Evolutionary conservation across 2,329 filamentous ascomycete species (phyloP).

Genomic region (Atkinsonella texensis): DNA sequence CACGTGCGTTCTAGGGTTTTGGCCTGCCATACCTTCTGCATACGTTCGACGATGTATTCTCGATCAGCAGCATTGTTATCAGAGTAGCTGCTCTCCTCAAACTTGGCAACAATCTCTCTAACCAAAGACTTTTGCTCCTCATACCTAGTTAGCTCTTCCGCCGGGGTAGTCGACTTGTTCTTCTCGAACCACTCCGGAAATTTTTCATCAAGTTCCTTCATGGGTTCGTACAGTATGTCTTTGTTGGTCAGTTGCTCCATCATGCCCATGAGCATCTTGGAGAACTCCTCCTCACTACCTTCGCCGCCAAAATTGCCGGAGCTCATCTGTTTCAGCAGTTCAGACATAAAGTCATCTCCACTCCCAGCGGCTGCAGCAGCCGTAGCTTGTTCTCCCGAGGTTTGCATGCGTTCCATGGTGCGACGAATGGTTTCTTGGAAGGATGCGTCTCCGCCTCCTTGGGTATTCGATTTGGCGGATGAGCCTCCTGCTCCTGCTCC

Average conservation of each 20-base stretch:
- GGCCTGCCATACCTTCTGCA: conserved; percentile 72
- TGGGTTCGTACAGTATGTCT: conserved; percentile 95
- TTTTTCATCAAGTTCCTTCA: conserved; percentile 92
- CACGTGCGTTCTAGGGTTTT: not conserved
- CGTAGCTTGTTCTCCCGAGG: conserved; percentile 73
- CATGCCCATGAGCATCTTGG: conserved; percentile 92
- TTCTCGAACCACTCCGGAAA: conserved; percentile 81
- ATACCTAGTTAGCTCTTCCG: conserved; percentile 69
- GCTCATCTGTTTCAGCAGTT: conserved; percentile 75
- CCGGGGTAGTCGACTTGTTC: conserved; percentile 52
- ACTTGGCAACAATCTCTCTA: conserved; percentile 75
- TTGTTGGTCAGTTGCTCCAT: conserved; percentile 99
- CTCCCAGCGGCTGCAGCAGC: conserved; percentile 58
- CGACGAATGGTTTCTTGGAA: conserved; percentile 89
- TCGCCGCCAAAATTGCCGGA: conserved; percentile 50
- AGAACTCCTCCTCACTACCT: conserved; percentile 67
- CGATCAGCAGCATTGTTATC: conserved; percentile 73
- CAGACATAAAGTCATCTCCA: conserved; percentile 72
- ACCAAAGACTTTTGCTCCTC: conserved; percentile 70
- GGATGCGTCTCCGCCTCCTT: conserved; percentile 38
- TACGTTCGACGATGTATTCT: conserved; percentile 90
- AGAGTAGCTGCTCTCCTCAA: conserved; percentile 69
- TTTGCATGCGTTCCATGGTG: conserved; percentile 94
- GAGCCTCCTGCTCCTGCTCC: conserved; percentile 10
- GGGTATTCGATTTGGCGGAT: conserved; percentile 19